A percentile compares a stretch with the other conserved stretches of the same genome.
Evolutionary conservation across 306 rosid genomes (phyloP).

Genomic region (Cajanus cajan): DNA sequence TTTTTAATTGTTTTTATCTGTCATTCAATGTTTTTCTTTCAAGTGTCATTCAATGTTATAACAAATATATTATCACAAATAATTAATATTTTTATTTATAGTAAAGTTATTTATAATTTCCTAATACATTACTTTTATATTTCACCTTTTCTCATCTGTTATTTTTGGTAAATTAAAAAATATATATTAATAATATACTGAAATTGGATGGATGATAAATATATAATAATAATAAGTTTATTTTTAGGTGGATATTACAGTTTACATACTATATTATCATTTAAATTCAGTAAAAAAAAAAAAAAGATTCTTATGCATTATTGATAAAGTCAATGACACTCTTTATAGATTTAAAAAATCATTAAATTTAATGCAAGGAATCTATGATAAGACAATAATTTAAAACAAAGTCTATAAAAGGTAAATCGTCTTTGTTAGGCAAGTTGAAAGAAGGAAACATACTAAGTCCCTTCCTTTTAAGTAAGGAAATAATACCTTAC

Average conservation of each 20-base stretch:
- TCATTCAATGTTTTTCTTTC: too few species aligned
- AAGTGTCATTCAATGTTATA: not conserved
- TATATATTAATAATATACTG: not conserved
- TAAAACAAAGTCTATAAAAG: not conserved
- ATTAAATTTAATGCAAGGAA: not conserved
- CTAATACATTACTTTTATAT: too few species aligned
- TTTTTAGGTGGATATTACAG: not conserved
- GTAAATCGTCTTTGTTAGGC: not conserved
- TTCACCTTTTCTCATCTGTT: too few species aligned
- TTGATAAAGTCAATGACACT: not conserved
- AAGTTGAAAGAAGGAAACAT: not conserved
- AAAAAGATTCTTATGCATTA: not conserved
- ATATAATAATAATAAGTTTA: too few species aligned
- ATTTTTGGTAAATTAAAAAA: not conserved
- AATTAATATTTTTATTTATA: not conserved
- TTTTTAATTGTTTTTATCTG: not conserved
- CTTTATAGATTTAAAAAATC: not conserved
- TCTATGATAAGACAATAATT: slow-evolving; percentile 9
- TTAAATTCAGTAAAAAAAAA: not conserved
- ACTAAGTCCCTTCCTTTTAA: not conserved
- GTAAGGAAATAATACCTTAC: not conserved
- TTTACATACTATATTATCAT: not conserved
- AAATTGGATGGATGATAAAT: too few species aligned
- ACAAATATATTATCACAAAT: not conserved
- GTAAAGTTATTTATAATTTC: not conserved